These are phyloP conservation scores for Acanthamoeba healyi DNA, from an alignment of 208 protist species.

Conservation along the genomic window DNA sequence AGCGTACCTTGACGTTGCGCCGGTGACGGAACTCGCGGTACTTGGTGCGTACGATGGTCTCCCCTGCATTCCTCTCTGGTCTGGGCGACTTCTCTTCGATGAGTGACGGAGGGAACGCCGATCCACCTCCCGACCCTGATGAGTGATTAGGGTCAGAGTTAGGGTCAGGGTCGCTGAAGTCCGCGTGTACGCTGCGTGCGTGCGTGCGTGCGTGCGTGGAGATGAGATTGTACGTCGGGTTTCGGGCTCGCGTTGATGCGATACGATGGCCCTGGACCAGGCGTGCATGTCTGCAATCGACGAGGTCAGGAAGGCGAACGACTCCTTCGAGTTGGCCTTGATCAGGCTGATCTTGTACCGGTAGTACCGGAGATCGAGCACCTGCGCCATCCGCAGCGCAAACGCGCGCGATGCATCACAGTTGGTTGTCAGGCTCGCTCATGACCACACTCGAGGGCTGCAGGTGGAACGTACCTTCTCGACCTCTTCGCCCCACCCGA, in stretches of 20 bases:
- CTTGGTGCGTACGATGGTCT: slow-evolving; percentile 5
- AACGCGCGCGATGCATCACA: too few relatives aligned
- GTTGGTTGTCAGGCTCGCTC: too few relatives aligned
- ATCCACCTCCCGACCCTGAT: background rate
- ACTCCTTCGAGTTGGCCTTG: slow-evolving; percentile 66
- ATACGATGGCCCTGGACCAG: slow-evolving; percentile 23
- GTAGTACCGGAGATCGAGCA: slow-evolving; percentile 43
- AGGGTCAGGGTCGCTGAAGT: too few relatives aligned
- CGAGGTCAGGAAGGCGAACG: slow-evolving; percentile 26
- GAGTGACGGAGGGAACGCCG: background rate
- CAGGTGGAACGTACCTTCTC: too few relatives aligned
- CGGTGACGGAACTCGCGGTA: slow-evolving; percentile 31
- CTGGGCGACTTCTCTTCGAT: slow-evolving; percentile 15
- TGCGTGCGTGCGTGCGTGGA: background rate
- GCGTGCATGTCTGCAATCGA: background rate
- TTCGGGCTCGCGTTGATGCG: slow-evolving; percentile 34
- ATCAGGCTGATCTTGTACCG: slow-evolving; percentile 56
- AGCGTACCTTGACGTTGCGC: background rate
- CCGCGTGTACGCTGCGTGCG: too few relatives aligned
- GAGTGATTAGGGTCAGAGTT: too few relatives aligned
- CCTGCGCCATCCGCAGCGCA: too few relatives aligned
- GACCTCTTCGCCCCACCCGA: slow-evolving; percentile 2
- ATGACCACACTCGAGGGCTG: too few relatives aligned
- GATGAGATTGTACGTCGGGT: background rate
- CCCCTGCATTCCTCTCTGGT: background rate